phyloP scores from a whole-genome alignment of 2,329 filamentous ascomycete genomes.

The Incumbomyces delicatus region DNA sequence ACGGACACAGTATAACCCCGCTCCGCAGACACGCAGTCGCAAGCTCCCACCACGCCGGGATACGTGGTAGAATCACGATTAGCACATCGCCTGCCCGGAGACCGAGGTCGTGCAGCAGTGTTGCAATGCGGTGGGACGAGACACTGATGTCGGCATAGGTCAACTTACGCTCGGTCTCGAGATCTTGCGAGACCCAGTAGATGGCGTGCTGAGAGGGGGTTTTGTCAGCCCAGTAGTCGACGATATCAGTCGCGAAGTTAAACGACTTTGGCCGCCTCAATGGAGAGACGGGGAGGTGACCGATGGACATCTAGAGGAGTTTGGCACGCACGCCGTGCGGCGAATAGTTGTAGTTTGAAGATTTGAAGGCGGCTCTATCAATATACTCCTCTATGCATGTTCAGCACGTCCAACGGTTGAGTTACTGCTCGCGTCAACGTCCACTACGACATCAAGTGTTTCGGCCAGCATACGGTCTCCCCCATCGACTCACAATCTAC shows the following conservation, averaged over 20 bases:
- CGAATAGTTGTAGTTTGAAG: too few relatives aligned
- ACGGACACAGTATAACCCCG: slow-evolving; percentile 30
- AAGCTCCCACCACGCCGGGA: slow-evolving; percentile 34
- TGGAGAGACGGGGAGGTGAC: slow-evolving; percentile 7
- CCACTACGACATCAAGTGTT: too few relatives aligned
- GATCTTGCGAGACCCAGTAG: slow-evolving; percentile 30
- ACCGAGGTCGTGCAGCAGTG: slow-evolving; percentile 26
- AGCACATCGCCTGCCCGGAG: slow-evolving; percentile 27
- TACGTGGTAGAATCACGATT: slow-evolving; percentile 28
- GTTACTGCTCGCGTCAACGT: too few relatives aligned
- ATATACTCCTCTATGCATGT: too few relatives aligned
- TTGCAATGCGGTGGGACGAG: slow-evolving; percentile 29
- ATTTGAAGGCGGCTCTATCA: too few relatives aligned
- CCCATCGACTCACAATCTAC: too few relatives aligned
- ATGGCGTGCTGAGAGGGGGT: slow-evolving; percentile 25
- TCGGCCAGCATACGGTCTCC: too few relatives aligned
- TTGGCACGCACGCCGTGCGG: too few relatives aligned
- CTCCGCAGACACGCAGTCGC: slow-evolving; percentile 28
- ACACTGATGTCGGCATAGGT: slow-evolving; percentile 29
- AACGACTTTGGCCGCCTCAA: slow-evolving; percentile 21
- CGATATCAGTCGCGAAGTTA: slow-evolving; percentile 34
- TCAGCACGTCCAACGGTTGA: too few relatives aligned
- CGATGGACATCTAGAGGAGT: neutral
- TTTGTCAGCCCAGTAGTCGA: slow-evolving; percentile 30
- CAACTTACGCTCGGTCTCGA: slow-evolving; percentile 22